Base-by-base conservation (phyloP, 495 filamentous ascomycete species). In the Lophiotrema nucula region DNA sequence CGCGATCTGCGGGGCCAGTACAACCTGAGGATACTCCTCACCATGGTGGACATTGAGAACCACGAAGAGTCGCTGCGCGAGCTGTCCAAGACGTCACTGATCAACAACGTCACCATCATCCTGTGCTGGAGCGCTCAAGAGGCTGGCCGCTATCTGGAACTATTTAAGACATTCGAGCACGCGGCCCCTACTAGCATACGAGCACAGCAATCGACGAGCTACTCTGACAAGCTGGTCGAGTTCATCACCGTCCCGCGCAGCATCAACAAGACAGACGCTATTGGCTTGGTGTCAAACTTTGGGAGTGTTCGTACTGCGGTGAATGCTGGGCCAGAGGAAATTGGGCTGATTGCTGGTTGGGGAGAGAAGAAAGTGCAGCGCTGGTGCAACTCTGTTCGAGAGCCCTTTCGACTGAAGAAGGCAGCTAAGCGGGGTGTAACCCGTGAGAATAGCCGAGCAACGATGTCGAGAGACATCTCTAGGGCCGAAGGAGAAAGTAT, bases 71-170 rank as follows among this genome's bases (percentile, higher is more conserved):
- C 79, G 3, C 76, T 96, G 27, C 85, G 85, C 53, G 92, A 96
- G 64, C 78, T 97, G 2, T 85, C 87, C 31, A 96, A 96, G 67
- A 95, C 90, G 0, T 85, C 80, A n/a, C 72, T 97, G 18, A 83
- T 97, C 69, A 96, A 96, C 65, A 89, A 95, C 58, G 81, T 96
- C 19, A 97, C 95, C 1, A 67, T 97, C 1, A 87, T 99, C 37
- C 79, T 97, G 1, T 92, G 89, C 74, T 97, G 93, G 92, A 89
- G 86, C 8, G 88, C 93, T 4, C 85, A 87, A 54, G 95, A 99
- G 74, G 92, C 91, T 2, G 93, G 86, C 0, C 82, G 92, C 53
- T 99, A 97, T 66, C 79, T 99, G 21, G 92, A 97, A 67, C 74
- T 95, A 16, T 97, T 89, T 79, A 99, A 97, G 67, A 88, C 84